These are phyloP conservation scores for Pholiota conissans DNA, from an alignment of 768 basidiomycete genomes.

Conservation along the genomic window DNA sequence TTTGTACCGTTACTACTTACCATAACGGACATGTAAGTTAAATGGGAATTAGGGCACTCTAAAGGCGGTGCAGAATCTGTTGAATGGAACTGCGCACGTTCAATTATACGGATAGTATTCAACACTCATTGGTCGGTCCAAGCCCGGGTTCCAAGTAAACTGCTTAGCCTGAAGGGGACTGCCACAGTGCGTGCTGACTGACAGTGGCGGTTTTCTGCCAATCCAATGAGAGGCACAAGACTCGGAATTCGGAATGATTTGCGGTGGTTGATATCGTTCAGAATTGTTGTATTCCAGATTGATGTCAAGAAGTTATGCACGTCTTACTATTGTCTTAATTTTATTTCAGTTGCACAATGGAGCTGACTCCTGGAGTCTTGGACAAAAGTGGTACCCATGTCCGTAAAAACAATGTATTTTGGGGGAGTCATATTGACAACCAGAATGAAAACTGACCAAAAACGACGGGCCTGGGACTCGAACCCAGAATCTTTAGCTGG, in stretches of 20 bases:
- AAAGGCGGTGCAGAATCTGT: not conserved
- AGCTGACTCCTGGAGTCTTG: too few relatives aligned
- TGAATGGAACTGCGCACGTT: not conserved
- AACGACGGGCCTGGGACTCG: constrained; percentile 60
- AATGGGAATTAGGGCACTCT: too few relatives aligned
- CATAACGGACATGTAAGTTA: too few relatives aligned
- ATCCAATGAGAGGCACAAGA: not conserved
- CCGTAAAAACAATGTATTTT: too few relatives aligned
- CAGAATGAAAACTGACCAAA: not conserved
- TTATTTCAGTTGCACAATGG: too few relatives aligned
- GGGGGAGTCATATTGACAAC: too few relatives aligned
- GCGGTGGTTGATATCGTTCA: too few relatives aligned
- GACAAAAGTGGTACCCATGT: too few relatives aligned
- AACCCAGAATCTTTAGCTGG: constrained; percentile 60
- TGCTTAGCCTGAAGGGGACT: not conserved
- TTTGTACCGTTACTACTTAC: too few relatives aligned
- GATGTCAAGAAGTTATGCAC: too few relatives aligned
- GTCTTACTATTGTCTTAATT: too few relatives aligned
- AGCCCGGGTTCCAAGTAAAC: not conserved
- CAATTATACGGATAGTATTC: not conserved
- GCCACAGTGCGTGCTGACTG: not conserved
- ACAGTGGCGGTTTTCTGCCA: not conserved
- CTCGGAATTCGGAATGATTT: not conserved
- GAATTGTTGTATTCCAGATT: too few relatives aligned
- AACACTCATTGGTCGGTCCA: not conserved